Evolutionary conservation across 2,329 filamentous ascomycete genomes (phyloP), one percentile per base, ranked within the genome.

Genomic region (Fusarium pseudonygamai): DNA sequence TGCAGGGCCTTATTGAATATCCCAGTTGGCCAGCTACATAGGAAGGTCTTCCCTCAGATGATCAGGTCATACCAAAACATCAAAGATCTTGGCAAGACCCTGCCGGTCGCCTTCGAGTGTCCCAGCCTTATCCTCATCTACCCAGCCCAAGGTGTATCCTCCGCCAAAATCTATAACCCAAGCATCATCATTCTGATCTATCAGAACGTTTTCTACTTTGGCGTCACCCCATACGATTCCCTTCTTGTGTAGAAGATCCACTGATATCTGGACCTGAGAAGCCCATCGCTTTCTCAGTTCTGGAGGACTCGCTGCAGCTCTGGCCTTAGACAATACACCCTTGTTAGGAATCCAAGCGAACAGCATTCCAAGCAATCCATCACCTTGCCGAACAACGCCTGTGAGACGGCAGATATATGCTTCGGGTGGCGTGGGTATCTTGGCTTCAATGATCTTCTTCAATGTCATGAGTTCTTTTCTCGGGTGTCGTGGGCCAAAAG

Each of bases 161-260:
- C 49, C 59, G 0, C 63, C 63, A 11, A 66, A 66, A 18, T 64
- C 59, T 16, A 50, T 12, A 13, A 66, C 8, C 59, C 63, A 66
- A 20, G 63, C 63, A 49, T 66, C 22, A 15, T 57, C 5, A 7
- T 57, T 14, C 16, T 30, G 36, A 18, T 57, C 59, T 1, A 64
- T 34, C 9, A 64, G 37, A 13, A 66, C 24, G 11, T 66, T 66
- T 3, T 39, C 59, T 0, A 43, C 30, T 15, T 66, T 66, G 5
- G 22, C 49, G 9, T 64, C 59, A 4, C 59, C 59, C 63, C 49
- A 66, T 9, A 24, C 3, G 5, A 64, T 39, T 0, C 24, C 42
- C 1, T 36, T n/a, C 2, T 36, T 16, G 12, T 61, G 58, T 8
- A 60, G 18, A n/a, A 7, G 5, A 4, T 34, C 10, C 1, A 52